These are phyloP conservation scores for Discostella pseudostelligera DNA, from an alignment of 108 stramenopile species.

Conservation along the genomic window DNA sequence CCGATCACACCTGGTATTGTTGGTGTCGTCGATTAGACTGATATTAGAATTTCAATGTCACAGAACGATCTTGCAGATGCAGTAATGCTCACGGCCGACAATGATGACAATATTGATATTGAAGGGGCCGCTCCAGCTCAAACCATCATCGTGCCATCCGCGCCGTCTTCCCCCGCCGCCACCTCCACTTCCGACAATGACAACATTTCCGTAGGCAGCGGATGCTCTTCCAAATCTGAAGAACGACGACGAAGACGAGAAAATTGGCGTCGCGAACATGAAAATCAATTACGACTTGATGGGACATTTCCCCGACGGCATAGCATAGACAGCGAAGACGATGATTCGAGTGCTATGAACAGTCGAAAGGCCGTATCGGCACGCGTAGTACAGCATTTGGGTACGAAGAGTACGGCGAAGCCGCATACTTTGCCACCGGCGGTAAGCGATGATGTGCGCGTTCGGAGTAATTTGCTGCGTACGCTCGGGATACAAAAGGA, in stretches of 20 bases:
- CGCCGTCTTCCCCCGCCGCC: background rate
- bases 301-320: conserved; percentile 39
- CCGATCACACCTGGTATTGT: no score
- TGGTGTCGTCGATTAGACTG: no score
- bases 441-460: conserved; percentile 35
- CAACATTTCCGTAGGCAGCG: conserved; percentile 26
- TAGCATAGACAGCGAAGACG: background rate
- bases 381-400: conserved; percentile 33
- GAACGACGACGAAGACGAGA: conserved; percentile 33
- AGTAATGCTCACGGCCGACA: background rate
- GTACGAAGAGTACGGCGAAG: conserved; percentile 43
- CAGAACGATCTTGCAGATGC: conserved; percentile 1
- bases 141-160: conserved; percentile 1
- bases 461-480: conserved; percentile 38
- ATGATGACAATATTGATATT: background rate
- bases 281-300: conserved; percentile 35
- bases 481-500: conserved; percentile 40
- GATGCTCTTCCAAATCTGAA: conserved; percentile 17
- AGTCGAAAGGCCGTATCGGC: conserved; percentile 23
- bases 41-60: background rate
- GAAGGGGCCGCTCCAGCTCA: background rate
- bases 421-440: conserved; percentile 34
- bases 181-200: conserved; percentile 10
- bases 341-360: background rate
- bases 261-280: conserved; percentile 31